Evolutionary conservation across 495 filamentous ascomycete species (phyloP).

Genomic region (Articulospora tetracladia): DNA sequence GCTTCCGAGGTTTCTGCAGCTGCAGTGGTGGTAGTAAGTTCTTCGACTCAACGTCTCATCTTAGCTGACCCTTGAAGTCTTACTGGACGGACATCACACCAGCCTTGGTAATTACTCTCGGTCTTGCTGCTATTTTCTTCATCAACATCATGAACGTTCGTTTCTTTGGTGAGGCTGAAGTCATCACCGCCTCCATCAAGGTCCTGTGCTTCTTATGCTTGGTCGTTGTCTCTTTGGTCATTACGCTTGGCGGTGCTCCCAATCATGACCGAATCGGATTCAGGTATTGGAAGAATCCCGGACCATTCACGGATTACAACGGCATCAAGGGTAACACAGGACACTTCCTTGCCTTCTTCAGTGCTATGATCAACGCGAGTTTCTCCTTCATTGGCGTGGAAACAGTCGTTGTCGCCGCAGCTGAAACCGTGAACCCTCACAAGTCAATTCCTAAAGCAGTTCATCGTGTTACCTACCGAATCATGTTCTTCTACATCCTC

Average conservation of each 20-base stretch:
- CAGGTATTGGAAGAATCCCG: constrained; percentile 71
- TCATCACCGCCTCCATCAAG: constrained; percentile 73
- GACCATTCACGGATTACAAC: constrained; percentile 37
- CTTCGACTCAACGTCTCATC: constrained; percentile 65
- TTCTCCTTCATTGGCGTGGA: constrained; percentile 57
- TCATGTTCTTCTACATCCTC: constrained; percentile 53
- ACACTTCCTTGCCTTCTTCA: constrained; percentile 33
- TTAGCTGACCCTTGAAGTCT: constrained; percentile 32
- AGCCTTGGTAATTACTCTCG: constrained; percentile 57
- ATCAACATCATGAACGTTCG: constrained; percentile 62
- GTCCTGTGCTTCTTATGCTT: constrained; percentile 63
- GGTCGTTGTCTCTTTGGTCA: constrained; percentile 63
- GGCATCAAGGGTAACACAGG: constrained; percentile 30
- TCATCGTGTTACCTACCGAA: constrained; percentile 40
- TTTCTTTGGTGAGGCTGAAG: constrained; percentile 80
- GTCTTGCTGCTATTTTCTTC: constrained; percentile 54
- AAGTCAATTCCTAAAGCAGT: constrained; percentile 51
- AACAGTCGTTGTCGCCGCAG: constrained; percentile 48
- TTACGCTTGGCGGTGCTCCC: constrained; percentile 77
- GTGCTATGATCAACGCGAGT: constrained; percentile 40
- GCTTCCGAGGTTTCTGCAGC: constrained; percentile 77
- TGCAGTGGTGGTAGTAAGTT: constrained; percentile 67
- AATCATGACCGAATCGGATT: constrained; percentile 67
- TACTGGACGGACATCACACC: constrained; percentile 31
- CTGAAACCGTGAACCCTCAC: constrained; percentile 35